Percentiles rank a stretch among this genome's conserved stretches.
These are phyloP conservation scores for Kwoniella mangroviensis DNA, from an alignment of 768 basidiomycete genomes.

Conservation along the genomic window DNA sequence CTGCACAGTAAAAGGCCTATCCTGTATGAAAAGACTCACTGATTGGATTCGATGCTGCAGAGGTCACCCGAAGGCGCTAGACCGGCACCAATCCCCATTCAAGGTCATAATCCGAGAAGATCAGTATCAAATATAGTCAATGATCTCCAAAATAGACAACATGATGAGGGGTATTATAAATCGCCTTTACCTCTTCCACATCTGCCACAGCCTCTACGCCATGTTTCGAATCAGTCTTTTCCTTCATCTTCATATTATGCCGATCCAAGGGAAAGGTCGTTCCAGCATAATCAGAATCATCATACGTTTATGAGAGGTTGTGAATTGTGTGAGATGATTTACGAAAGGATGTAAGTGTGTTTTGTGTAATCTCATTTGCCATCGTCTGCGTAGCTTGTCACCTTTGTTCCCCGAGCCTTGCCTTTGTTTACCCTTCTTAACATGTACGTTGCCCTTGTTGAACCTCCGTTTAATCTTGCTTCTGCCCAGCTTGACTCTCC, in stretches of 20 bases:
- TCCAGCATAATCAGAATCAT: slow-evolving; percentile 1
- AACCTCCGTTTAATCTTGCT: too few species aligned
- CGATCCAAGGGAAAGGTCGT: background rate
- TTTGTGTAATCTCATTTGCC: too few species aligned
- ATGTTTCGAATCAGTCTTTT: background rate
- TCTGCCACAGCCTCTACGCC: background rate
- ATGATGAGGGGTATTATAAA: background rate
- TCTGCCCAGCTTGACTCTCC: too few species aligned
- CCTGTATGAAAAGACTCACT: background rate
- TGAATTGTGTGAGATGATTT: slow-evolving; percentile 13
- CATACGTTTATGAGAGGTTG: slow-evolving; percentile 12
- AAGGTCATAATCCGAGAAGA: background rate
- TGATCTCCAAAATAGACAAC: background rate
- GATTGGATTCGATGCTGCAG: background rate
- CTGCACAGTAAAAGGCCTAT: background rate
- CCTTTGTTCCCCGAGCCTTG: too few species aligned
- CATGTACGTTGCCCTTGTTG: too few species aligned
- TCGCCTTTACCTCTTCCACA: background rate
- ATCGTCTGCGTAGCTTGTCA: too few species aligned
- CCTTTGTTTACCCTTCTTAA: too few species aligned
- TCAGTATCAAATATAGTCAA: slow-evolving; percentile 5
- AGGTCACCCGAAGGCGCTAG: background rate
- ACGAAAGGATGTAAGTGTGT: slow-evolving; percentile 13
- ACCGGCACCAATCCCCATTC: slow-evolving; percentile 1
- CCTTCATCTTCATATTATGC: too few species aligned